Percentiles rank a stretch among this genome's conserved stretches.
Conservation (phyloP, 2,329 filamentous ascomycete genomes). For the Pseudocercospora eumusae region DNA sequence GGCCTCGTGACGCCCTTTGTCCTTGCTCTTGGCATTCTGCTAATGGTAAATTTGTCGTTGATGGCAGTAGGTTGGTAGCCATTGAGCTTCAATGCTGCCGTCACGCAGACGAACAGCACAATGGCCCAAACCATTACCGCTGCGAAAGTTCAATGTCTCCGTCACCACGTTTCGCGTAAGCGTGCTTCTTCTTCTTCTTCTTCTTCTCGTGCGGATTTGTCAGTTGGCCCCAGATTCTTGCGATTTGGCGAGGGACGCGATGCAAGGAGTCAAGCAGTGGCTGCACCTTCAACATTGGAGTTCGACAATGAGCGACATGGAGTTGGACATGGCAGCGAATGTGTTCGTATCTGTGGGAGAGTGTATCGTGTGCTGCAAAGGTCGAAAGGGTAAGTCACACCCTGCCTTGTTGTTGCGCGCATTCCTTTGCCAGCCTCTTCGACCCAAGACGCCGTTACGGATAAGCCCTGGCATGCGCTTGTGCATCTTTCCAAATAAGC, state of each 20-base stretch:
- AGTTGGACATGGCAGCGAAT: neutral
- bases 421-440: constrained; percentile 6
- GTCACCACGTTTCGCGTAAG: neutral
- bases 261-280: constrained; percentile 12
- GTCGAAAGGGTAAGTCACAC: neutral
- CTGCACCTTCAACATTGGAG: constrained; percentile 7
- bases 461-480: constrained; percentile 4
- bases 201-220: neutral
- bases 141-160: neutral
- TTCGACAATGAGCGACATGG: constrained; percentile 4
- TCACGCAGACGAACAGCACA: constrained; percentile 17
- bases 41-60: constrained; percentile 28
- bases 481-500: constrained; percentile 5
- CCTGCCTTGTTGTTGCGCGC: constrained; percentile 7
- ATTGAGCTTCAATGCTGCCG: constrained; percentile 17
- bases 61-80: constrained; percentile 16
- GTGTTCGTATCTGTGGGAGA: neutral
- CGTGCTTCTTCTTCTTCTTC: no score
- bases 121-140: constrained; percentile 18
- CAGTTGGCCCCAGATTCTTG: neutral
- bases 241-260: constrained; percentile 8
- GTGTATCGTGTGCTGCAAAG: neutral
- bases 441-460: neutral
- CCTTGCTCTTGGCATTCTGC: constrained; percentile 22
- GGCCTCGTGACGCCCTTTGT: constrained; percentile 11